These are phyloP conservation scores for Ceratocystis destructans DNA, from an alignment of 2,329 filamentous ascomycete genomes.

Conservation along the genomic window DNA sequence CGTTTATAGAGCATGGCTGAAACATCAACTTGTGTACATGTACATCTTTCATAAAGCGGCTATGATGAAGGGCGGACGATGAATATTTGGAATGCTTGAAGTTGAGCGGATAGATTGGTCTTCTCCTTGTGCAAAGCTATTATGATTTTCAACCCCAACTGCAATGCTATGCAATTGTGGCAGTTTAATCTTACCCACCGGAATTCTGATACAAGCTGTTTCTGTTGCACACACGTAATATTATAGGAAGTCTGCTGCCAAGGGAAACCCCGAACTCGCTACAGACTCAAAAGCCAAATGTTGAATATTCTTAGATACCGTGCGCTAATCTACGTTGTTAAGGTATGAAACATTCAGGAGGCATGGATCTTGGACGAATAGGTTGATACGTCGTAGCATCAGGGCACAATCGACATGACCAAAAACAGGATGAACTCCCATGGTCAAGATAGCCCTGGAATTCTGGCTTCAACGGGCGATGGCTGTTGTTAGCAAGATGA, in stretches of 20 bases:
- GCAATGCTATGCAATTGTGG: background rate
- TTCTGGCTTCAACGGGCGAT: background rate
- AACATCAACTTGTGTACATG: too few relatives aligned
- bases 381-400: background rate
- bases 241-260: too few relatives aligned
- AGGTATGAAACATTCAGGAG: background rate
- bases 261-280: background rate
- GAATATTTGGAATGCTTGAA: too few relatives aligned
- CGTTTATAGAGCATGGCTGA: too few relatives aligned
- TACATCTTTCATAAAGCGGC: too few relatives aligned
- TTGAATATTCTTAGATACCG: slow-evolving; percentile 4
- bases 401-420: background rate
- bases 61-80: too few relatives aligned
- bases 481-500: background rate
- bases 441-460: background rate
- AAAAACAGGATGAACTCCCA: background rate
- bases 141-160: too few relatives aligned
- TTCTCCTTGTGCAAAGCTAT: too few relatives aligned
- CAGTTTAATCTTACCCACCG: background rate
- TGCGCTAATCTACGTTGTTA: background rate
- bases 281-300: background rate
- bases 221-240: background rate
- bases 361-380: background rate
- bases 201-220: background rate
- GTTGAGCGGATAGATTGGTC: too few relatives aligned